phyloP scores from a whole-genome alignment of 2,329 filamentous ascomycete genomes.

The Epichloe aotearoae region DNA sequence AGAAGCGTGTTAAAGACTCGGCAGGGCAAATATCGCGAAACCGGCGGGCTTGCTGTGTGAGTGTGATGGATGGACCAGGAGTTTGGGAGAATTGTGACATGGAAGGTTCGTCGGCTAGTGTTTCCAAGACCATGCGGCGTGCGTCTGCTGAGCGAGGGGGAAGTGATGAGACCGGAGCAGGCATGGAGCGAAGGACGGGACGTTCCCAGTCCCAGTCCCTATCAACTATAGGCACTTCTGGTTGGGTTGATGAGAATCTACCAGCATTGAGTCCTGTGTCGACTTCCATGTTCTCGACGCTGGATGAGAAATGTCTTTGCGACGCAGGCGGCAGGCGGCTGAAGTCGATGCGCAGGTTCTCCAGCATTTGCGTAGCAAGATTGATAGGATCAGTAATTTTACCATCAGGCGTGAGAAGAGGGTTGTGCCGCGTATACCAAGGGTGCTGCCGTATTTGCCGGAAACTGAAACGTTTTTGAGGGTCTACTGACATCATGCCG shows the following conservation, averaged over 20 bases:
- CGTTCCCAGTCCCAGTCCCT: conserved; percentile 80
- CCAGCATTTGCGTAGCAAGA: conserved; percentile 90
- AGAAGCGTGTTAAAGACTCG: conserved; percentile 82
- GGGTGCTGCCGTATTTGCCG: conserved; percentile 79
- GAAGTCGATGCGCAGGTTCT: conserved; percentile 81
- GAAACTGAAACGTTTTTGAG: conserved; percentile 66
- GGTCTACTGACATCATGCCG: conserved; percentile 82
- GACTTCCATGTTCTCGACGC: conserved; percentile 53
- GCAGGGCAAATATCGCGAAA: conserved; percentile 88
- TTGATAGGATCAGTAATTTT: conserved; percentile 64
- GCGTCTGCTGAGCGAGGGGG: conserved; percentile 19
- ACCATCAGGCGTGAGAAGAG: conserved; percentile 61
- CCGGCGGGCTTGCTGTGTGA: conserved; percentile 77
- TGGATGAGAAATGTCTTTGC: conserved; percentile 17
- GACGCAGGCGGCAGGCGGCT: conserved; percentile 48
- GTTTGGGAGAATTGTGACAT: conserved; percentile 73
- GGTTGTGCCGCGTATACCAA: conserved; percentile 82
- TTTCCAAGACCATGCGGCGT: conserved; percentile 37
- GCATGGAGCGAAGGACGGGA: conserved; percentile 44
- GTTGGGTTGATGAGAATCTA: conserved; percentile 68
- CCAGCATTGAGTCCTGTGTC: conserved; percentile 36
- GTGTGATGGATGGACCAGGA: conserved; percentile 64
- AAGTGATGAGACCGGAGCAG: conserved; percentile 24
- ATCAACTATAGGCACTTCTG: conserved; percentile 63
- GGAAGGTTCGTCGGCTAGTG: conserved; percentile 73